Base-by-base conservation (phyloP, 257 asterid species). In the Orobanche coerulescens region DNA sequence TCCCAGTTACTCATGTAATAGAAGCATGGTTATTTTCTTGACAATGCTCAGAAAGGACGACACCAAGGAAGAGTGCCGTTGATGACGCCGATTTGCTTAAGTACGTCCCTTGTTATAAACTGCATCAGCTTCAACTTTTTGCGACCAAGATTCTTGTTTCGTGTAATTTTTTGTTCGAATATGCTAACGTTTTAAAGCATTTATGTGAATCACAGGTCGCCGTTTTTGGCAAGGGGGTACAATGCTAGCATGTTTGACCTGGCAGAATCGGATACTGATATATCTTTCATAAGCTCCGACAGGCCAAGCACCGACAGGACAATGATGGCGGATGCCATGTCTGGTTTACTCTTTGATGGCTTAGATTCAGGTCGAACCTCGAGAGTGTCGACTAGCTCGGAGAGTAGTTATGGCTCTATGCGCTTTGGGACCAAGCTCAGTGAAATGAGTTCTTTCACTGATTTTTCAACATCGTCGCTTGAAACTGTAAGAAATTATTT, bases 251-350 rank as follows among this genome's bases (percentile, higher is more conserved):
- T 73, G 71, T 54, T 75, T 44, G 88, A 84, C 49, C 44, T 68
- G 6, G 39, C 82, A 14, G 88, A 84, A 46, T 36, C 47, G 0
- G 84, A 81, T 2, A 73, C 78, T 0, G 93, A 84, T 52, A 84
- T 84, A 73, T 84, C 93, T 11, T 81, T 77, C 64, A 69, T 84
- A 57, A 81, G 92, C 71, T 79, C 87, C 7, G 85, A 65, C n/a
- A 79, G 88, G 73, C 81, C 84, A 2, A 84, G 88, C 52, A 65
- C 77, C 1, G 92, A 75, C 6, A 75, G 88, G 58, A 61, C 66
- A 34, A 65, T 61, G 30, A 66, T 64, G 44, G 33, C 62, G 13
- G 93, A 84, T 63, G 68, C 76, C 25, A 51, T 67, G 67, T 37
- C 74, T 3, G 46, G 73, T 39, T 25, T 59, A 23, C 56, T 56